A percentile compares a stretch with the other conserved stretches of the same genome.
Conservation (phyloP, 2,329 filamentous ascomycete genomes). For the Talaromyces sp. region DNA sequence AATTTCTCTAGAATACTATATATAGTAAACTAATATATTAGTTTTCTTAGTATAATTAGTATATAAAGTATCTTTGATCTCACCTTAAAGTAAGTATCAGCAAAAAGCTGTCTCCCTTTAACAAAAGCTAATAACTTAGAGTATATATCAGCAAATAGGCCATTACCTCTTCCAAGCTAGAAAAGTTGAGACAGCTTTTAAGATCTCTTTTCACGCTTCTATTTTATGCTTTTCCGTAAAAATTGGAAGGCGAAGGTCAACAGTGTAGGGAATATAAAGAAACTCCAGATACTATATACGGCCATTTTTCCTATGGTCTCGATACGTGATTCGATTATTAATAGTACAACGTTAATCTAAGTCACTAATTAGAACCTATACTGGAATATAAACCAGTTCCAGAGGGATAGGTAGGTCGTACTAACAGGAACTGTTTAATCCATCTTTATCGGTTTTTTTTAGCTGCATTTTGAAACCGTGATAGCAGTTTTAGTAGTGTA, state of each 20-base stretch:
- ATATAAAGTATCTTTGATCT: background rate
- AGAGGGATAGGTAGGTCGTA: too few relatives aligned
- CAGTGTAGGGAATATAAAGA: background rate
- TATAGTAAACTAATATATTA: background rate
- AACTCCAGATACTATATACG: background rate
- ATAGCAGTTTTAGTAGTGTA: too few relatives aligned
- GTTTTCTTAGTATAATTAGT: background rate
- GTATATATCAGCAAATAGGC: background rate
- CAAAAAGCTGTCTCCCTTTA: background rate
- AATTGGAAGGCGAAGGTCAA: background rate
- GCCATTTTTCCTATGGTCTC: background rate
- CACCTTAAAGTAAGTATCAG: too few relatives aligned
- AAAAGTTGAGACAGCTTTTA: background rate
- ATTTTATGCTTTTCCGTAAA: background rate
- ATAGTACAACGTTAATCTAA: too few relatives aligned
- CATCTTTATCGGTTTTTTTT: too few relatives aligned
- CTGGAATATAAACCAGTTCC: too few relatives aligned
- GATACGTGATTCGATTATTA: too few relatives aligned
- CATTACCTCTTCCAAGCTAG: slow-evolving; percentile 2
- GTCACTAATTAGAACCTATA: too few relatives aligned
- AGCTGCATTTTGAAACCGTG: too few relatives aligned
- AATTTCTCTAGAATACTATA: too few relatives aligned
- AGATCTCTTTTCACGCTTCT: background rate
- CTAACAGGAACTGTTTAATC: too few relatives aligned
- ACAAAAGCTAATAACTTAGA: background rate